These are phyloP conservation scores for Salvia miltiorrhiza DNA, from an alignment of 257 asterid genomes.

Conservation along the genomic window DNA sequence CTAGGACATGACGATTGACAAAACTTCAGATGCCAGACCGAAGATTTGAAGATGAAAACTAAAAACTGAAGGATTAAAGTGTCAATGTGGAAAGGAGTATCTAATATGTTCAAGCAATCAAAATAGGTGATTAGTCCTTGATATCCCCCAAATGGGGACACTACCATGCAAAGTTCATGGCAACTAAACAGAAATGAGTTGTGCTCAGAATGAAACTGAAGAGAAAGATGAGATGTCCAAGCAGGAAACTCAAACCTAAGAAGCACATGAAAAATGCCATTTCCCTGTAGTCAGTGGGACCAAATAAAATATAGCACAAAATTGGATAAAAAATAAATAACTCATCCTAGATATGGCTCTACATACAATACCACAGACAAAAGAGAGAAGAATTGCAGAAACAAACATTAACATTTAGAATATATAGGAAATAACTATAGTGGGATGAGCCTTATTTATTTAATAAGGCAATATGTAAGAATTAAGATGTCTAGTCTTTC, in stretches of 20 bases:
- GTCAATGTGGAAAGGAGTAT: background rate
- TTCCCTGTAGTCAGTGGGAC: background rate
- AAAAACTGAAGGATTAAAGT: background rate
- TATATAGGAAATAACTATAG: background rate
- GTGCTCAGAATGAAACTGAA: background rate
- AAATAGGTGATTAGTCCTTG: background rate
- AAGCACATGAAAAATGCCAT: background rate
- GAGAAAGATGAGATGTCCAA: background rate
- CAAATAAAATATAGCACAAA: conserved; percentile 5
- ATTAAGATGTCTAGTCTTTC: background rate
- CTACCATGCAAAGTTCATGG: background rate
- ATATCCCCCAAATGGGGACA: background rate
- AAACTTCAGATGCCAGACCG: conserved; percentile 6
- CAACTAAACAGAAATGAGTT: conserved; percentile 1
- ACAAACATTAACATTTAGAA: background rate
- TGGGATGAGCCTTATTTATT: conserved; percentile 1
- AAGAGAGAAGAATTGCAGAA: background rate
- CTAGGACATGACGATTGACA: background rate
- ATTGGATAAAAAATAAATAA: background rate
- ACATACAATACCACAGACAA: conserved; percentile 1
- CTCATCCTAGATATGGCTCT: background rate
- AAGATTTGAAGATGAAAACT: conserved; percentile 9
- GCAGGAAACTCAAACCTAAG: conserved; percentile 9
- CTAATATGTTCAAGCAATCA: background rate
- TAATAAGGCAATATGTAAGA: background rate